Conservation (phyloP, 2,329 filamentous ascomycete genomes). For the Leptographium radiaticola region DNA sequence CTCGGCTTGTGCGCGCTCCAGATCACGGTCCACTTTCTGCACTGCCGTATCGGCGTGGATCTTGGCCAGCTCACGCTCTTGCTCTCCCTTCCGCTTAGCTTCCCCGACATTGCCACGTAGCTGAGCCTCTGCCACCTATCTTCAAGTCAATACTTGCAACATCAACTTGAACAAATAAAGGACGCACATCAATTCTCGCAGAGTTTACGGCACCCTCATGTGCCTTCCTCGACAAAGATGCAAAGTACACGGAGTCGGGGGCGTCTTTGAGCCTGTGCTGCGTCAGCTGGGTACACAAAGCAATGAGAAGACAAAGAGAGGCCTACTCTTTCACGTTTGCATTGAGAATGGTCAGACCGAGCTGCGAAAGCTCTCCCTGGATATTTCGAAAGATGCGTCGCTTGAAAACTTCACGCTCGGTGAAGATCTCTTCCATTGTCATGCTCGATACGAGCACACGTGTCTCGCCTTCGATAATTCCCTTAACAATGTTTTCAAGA, state of each 20-base stretch:
- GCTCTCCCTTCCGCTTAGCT: constrained; percentile 62
- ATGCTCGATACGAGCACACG: constrained; percentile 72
- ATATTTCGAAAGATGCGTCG: constrained; percentile 62
- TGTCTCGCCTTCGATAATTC: constrained; percentile 81
- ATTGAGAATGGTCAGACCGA: constrained; percentile 57
- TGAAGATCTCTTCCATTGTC: constrained; percentile 77
- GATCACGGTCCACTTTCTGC: constrained; percentile 71
- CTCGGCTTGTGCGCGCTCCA: constrained; percentile 67
- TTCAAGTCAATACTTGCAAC: background rate
- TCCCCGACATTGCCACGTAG: constrained; percentile 62
- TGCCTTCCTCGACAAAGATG: constrained; percentile 67
- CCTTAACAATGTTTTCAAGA: constrained; percentile 75
- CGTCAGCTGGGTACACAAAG: background rate
- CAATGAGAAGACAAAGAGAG: background rate
- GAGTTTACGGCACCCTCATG: constrained; percentile 79
- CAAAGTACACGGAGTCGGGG: constrained; percentile 70
- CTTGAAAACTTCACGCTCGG: constrained; percentile 29
- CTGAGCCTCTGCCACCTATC: constrained; percentile 48
- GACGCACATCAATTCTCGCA: constrained; percentile 5
- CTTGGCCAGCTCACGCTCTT: constrained; percentile 77
- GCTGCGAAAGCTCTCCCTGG: constrained; percentile 66
- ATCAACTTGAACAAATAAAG: background rate
- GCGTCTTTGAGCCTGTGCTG: constrained; percentile 54
- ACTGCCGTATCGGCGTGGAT: constrained; percentile 79
- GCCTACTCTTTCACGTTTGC: constrained; percentile 62